Percentiles rank a stretch among this genome's conserved stretches.
These are phyloP conservation scores for Bacidia gigantensis DNA, from an alignment of 495 filamentous ascomycete species.

Conservation along the genomic window DNA sequence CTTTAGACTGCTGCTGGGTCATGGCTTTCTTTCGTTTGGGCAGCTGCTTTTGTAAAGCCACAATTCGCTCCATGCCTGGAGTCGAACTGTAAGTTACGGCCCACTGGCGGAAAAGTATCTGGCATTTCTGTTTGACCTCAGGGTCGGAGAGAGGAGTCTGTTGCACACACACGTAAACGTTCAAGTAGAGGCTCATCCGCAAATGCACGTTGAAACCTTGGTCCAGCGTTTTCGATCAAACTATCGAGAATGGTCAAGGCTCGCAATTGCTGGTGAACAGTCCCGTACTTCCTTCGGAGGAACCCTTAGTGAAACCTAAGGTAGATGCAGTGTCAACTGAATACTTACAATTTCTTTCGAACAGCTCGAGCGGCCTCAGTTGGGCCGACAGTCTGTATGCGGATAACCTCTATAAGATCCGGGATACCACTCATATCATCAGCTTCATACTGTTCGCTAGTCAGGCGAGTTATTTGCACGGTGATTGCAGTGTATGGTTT, in stretches of 20 bases:
- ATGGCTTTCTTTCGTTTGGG: conserved; percentile 51
- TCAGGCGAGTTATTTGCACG: conserved; percentile 84
- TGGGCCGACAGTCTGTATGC: conserved; percentile 77
- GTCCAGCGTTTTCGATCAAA: conserved; percentile 85
- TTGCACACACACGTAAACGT: conserved; percentile 74
- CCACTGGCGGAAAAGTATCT: conserved; percentile 79
- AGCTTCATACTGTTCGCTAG: conserved; percentile 75
- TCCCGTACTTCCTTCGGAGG: conserved; percentile 70
- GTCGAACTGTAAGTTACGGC: conserved; percentile 67
- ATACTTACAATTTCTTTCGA: conserved; percentile 79
- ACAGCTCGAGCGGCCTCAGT: conserved; percentile 83
- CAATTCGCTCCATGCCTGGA: conserved; percentile 66
- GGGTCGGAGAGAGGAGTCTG: conserved; percentile 73
- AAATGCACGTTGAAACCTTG: conserved; percentile 75
- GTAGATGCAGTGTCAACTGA: conserved; percentile 1
- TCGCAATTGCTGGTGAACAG: conserved; percentile 76
- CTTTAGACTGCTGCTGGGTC: conserved; percentile 63
- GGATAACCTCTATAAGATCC: conserved; percentile 86
- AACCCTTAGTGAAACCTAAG: not conserved
- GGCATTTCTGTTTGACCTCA: conserved; percentile 73
- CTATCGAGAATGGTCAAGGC: conserved; percentile 85
- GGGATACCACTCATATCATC: conserved; percentile 86
- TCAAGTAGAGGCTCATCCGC: conserved; percentile 90
- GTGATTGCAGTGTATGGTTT: conserved; percentile 93
- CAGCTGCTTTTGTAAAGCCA: conserved; percentile 66